phyloP scores from a whole-genome alignment of 106 monocot species.

The Alisma plantagoaquatica region DNA sequence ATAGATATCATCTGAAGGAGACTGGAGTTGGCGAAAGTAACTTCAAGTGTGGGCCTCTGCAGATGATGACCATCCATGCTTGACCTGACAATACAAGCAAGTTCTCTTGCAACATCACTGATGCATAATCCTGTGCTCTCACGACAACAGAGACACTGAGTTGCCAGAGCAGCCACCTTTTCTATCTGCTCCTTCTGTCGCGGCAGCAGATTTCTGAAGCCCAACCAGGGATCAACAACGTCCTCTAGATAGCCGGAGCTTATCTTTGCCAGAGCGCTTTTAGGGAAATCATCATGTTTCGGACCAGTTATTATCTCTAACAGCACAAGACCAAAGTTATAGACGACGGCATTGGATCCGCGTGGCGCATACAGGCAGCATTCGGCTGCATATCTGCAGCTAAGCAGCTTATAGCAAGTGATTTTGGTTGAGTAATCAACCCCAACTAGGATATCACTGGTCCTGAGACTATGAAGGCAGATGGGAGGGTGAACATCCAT shows the following conservation, averaged over 20 bases:
- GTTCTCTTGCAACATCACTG: conserved; percentile 41
- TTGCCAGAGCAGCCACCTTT: conserved; percentile 36
- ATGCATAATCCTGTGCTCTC: conserved; percentile 18
- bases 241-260: conserved; percentile 43
- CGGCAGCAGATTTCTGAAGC: conserved; percentile 21
- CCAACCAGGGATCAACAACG: conserved; percentile 55
- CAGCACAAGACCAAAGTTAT: conserved; percentile 52
- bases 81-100: conserved; percentile 22
- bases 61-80: conserved; percentile 20
- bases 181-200: conserved; percentile 45
- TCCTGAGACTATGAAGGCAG: conserved; percentile 36
- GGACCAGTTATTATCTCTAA: conserved; percentile 57
- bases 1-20: conserved; percentile 84
- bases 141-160: conserved; percentile 30
- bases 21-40: conserved; percentile 76
- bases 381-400: conserved; percentile 1
- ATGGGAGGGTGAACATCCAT: conserved; percentile 32
- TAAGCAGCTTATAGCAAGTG: conserved; percentile 40
- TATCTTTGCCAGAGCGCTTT: conserved; percentile 29
- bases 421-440: conserved; percentile 42
- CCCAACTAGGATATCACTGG: conserved; percentile 47
- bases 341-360: conserved; percentile 26
- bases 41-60: conserved; percentile 32
- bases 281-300: conserved; percentile 17
- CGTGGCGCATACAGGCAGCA: conserved; percentile 15